Evolutionary conservation across 1,284 basidiomycete species (phyloP), one percentile per base, ranked within the genome.

Genomic region (Ustilago loliicola): DNA sequence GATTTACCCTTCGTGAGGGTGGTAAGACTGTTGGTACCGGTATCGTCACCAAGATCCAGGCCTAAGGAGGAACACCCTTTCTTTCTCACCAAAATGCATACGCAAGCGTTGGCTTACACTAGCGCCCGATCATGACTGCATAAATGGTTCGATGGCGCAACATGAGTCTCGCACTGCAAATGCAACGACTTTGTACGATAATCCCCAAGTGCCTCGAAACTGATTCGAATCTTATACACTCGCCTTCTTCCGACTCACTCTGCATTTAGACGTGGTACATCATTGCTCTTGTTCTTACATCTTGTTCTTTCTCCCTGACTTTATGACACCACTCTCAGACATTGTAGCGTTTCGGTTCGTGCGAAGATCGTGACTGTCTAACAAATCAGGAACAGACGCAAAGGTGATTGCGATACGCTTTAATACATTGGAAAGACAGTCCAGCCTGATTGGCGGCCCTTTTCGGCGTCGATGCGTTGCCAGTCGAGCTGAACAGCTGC

Each of bases 1-100:
- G 96, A 89, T 99, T 99, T 89, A 99, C 97, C 27, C 91, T 99
- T 70, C 93, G 97, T 85, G 97, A 99, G 88, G 96, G 95, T 83
- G 94, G 95, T 84, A 95, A 92, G 89, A 98, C 96, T 42, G 83
- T 85, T 66, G 84, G 83, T 47, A 85, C 84, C 11, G 84, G 84
- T 60, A 83, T 85, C 66, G 82, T 85, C 45, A 83, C 84, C 73
- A 65, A 83, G 77, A 81, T 85, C 66, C 66, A 78, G 29, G 74
- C 63, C n/a, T 82, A 78, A 61, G 50, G 25, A 62, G 13, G 5
- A 29, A 30, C 55, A 4, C 30, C n/a, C 23, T n/a, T 9, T 36
- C 48, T 11, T n/a, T 32, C 19, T 23, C 25, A 19, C 67, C 64
- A 59, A 72, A 66, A 50, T 30, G 48, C 63, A 59, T 25, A 55